A percentile compares a stretch with the other conserved stretches of the same genome.
Conservation (phyloP, 495 filamentous ascomycete genomes). For the Cercophora sp. region DNA sequence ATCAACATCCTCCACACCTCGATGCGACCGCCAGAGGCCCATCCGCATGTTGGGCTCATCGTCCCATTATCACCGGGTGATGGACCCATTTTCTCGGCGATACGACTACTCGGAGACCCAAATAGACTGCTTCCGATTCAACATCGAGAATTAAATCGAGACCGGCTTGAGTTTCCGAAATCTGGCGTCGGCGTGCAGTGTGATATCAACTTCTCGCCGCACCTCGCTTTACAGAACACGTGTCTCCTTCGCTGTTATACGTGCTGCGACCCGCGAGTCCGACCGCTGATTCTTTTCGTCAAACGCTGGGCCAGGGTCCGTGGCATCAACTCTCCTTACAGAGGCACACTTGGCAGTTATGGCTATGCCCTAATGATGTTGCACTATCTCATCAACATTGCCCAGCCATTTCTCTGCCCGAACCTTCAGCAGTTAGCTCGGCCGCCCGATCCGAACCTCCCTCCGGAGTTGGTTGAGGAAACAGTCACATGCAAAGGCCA, state of each 20-base stretch:
- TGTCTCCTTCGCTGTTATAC: constrained; percentile 73
- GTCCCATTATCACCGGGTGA: constrained; percentile 24
- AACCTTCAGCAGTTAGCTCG: constrained; percentile 65
- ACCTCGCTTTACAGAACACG: constrained; percentile 75
- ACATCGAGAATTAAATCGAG: constrained; percentile 46
- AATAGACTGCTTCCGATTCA: constrained; percentile 42
- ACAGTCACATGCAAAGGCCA: constrained; percentile 49
- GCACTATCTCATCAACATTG: constrained; percentile 81
- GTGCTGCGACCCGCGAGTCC: constrained; percentile 65
- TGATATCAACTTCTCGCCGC: constrained; percentile 82
- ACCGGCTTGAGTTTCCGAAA: constrained; percentile 68
- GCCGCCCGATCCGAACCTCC: constrained; percentile 35
- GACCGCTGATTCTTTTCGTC: constrained; percentile 72
- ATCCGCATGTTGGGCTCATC: constrained; percentile 17
- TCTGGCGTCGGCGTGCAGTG: constrained; percentile 66
- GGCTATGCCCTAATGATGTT: constrained; percentile 90
- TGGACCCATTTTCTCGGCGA: constrained; percentile 23
- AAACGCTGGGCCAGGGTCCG: constrained; percentile 80
- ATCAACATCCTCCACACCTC: constrained; percentile 28
- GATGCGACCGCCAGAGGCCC: not conserved
- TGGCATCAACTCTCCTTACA: constrained; percentile 76
- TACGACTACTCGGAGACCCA: constrained; percentile 39
- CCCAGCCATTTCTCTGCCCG: constrained; percentile 68
- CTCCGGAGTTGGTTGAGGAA: constrained; percentile 38
- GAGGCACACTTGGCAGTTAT: constrained; percentile 77